These are phyloP conservation scores for Coemansia sp. DNA, from an alignment of 192 early-diverging fungal genomes.

Conservation along the genomic window DNA sequence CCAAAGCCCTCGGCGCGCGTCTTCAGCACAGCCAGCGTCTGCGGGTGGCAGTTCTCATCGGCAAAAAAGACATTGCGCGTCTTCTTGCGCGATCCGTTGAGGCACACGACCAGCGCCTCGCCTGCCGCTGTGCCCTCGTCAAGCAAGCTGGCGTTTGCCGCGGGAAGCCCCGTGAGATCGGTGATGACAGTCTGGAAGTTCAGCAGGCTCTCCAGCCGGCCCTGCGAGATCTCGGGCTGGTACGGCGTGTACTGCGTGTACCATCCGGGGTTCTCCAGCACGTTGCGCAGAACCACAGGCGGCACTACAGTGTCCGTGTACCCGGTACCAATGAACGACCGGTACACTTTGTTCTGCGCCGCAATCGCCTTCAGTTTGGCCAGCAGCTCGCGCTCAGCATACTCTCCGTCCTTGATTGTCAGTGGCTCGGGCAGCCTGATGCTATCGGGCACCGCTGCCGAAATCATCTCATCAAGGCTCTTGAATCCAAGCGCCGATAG, in stretches of 20 bases:
- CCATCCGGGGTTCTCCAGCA: slow-evolving; percentile 99
- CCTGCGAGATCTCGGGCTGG: slow-evolving; percentile 99
- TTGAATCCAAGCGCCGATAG: slow-evolving; percentile 74
- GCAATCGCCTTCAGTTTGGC: slow-evolving; percentile 82
- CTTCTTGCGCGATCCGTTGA: slow-evolving; percentile 62
- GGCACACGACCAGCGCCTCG: slow-evolving; percentile 94
- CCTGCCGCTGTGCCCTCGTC: slow-evolving; percentile 99
- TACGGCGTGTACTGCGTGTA: slow-evolving; percentile 99
- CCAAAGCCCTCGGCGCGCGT: slow-evolving; percentile 95
- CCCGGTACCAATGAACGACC: slow-evolving; percentile 94
- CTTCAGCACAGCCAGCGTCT: slow-evolving; percentile 90
- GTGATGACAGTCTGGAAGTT: slow-evolving; percentile 98
- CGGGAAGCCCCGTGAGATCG: slow-evolving; percentile 92
- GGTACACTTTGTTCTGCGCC: slow-evolving; percentile 86
- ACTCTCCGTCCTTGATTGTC: slow-evolving; percentile 67
- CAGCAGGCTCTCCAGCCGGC: slow-evolving; percentile 92
- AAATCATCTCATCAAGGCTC: slow-evolving; percentile 78
- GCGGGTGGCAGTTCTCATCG: slow-evolving; percentile 90
- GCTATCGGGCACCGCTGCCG: slow-evolving; percentile 76
- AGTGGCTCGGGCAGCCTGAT: slow-evolving; percentile 76
- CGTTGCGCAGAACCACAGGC: slow-evolving; percentile 92
- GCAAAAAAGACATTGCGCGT: slow-evolving; percentile 89
- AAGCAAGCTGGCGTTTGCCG: slow-evolving; percentile 96
- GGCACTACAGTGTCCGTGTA: slow-evolving; percentile 91
- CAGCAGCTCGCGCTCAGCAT: slow-evolving; percentile 87